Conservation (phyloP, 495 filamentous ascomycete genomes). For the Neurospora africana region DNA sequence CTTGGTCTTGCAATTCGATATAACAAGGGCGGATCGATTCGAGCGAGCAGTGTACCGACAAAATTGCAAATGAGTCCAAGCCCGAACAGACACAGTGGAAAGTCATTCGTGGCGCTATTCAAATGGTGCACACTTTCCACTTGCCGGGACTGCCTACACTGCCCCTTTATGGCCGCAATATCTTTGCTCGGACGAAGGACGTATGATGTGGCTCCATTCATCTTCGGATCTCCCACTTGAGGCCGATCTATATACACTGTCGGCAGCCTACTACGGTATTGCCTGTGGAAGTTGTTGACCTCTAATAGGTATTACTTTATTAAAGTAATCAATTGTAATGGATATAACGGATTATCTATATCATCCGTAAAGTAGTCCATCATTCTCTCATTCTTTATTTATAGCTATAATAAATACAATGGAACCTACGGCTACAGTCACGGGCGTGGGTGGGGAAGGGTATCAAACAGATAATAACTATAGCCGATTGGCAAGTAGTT, state of each 20-base stretch:
- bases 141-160: too few species aligned
- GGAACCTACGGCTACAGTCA: not conserved
- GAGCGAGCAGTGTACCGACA: not conserved
- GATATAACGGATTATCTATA: too few species aligned
- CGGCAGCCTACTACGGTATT: too few species aligned
- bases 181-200: too few species aligned
- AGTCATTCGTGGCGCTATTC: not conserved
- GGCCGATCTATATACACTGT: too few species aligned
- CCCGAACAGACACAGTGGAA: too few species aligned
- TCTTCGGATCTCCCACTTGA: too few species aligned
- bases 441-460: not conserved
- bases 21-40: not conserved
- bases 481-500: not conserved
- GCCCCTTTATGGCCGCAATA: too few species aligned
- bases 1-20: not conserved
- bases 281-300: too few species aligned
- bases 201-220: too few species aligned
- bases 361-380: not conserved
- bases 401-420: not conserved
- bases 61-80: not conserved
- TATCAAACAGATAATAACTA: not conserved
- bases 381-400: not conserved
- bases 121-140: not conserved
- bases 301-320: too few species aligned
- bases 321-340: too few species aligned